Evolutionary conservation across 2,329 filamentous ascomycete species (phyloP).

Genomic region (Elsinoe arachidis): DNA sequence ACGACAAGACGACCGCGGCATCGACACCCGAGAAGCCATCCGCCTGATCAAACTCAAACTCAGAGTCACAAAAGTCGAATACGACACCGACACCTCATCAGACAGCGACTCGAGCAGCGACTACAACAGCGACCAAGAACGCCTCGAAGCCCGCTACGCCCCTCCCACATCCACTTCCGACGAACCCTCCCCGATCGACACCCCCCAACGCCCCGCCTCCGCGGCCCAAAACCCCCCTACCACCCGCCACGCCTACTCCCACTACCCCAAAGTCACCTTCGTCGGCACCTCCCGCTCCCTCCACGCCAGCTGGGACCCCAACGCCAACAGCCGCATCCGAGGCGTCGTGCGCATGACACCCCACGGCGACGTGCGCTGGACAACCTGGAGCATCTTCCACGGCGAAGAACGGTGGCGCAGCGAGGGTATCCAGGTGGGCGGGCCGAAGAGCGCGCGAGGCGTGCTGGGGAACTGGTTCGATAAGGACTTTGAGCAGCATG

Average conservation of each 20-base stretch:
- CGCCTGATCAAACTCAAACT: conserved; percentile 63
- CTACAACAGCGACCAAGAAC: conserved; percentile 1
- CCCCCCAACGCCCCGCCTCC: neutral
- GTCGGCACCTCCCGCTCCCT: conserved; percentile 52
- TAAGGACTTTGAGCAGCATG: conserved; percentile 59
- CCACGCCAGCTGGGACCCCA: conserved; percentile 58
- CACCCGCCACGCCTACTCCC: conserved; percentile 13
- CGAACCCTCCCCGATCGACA: neutral
- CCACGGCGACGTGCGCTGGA: conserved; percentile 68
- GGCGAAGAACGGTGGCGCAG: conserved; percentile 66
- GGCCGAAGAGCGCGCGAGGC: conserved; percentile 54
- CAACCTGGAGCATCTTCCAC: conserved; percentile 55
- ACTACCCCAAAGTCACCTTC: conserved; percentile 59
- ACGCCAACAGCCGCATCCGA: conserved; percentile 57
- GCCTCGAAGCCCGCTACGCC: neutral
- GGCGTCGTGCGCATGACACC: conserved; percentile 57
- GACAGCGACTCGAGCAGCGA: conserved; percentile 19
- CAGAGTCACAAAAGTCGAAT: conserved; percentile 50
- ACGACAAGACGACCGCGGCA: conserved; percentile 35
- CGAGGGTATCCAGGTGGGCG: conserved; percentile 67
- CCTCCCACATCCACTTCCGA: neutral
- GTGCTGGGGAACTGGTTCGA: conserved; percentile 73
- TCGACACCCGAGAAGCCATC: conserved; percentile 57
- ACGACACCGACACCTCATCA: conserved; percentile 48
- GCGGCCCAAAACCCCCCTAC: neutral